Evolutionary conservation across 1,284 basidiomycete genomes (phyloP), one percentile per base, ranked within the genome.

Genomic region (Earliella scabrosa): DNA sequence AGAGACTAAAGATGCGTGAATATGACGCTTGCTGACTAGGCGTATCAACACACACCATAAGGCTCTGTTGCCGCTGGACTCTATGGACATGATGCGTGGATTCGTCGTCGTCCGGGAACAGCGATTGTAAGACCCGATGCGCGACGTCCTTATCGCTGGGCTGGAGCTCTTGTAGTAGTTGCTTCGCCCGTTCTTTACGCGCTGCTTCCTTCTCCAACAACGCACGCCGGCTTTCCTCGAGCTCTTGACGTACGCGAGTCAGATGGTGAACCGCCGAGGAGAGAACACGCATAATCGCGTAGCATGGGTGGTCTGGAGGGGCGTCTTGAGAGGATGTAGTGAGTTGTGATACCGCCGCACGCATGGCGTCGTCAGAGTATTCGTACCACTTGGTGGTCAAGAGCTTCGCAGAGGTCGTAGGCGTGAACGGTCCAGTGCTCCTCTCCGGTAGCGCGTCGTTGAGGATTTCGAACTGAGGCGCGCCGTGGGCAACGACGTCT

Each of bases 301-400:
- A 84, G 63, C 89, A 89, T 0, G 87, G 85, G 63, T 88, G 79
- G n/a, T 61, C 68, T 5, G 79, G 67, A 2, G 70, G 66, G 40
- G 82, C 76, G 4, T 78, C 75, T 2, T 80, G 78, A 0, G 82
- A 77, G 27, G 79, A 73, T 4, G 75, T 64, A 8, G 66, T 66
- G 27, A 86, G 68, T 18, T 70, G 71, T 0, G 86, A 79, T 18
- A 92, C 80, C 2, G 82, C 78, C 7, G 77, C 73, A 59, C 87
- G 82, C 40, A 92, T 87, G 1, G 80, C 85, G 46, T 88, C 82
- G 69, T 92, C 88, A 1, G 86, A 83, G 63, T 83, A 85, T 41
- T 85, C 81, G 65, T 90, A 87, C 87, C 88, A 91, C 65, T 77
- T 80, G 5, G 82, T 86, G 2, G 76, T 73, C 18, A 91, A 75